Evolutionary conservation across 1,284 basidiomycete genomes (phyloP).

Genomic region (Trametes polyzona): DNA sequence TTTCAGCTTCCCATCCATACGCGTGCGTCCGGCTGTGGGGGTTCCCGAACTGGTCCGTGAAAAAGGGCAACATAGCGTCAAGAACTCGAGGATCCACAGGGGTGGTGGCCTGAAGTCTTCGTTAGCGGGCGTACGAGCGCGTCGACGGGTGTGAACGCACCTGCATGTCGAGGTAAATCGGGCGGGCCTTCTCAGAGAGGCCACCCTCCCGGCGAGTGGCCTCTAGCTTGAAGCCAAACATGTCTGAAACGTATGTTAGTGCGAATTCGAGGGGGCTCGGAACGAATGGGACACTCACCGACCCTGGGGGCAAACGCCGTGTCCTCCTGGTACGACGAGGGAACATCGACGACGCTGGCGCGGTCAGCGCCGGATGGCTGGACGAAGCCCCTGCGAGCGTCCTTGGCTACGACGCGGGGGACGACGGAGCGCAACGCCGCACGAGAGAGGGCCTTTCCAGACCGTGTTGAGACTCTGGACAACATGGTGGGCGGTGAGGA

Average conservation of each 20-base stretch:
- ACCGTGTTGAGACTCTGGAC: slow-evolving; percentile 53
- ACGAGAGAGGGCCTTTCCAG: slow-evolving; percentile 47
- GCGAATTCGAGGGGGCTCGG: not conserved
- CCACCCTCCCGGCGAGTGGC: slow-evolving; percentile 67
- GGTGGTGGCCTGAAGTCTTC: slow-evolving; percentile 81
- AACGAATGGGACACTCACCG: slow-evolving; percentile 56
- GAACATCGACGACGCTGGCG: slow-evolving; percentile 79
- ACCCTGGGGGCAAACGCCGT: slow-evolving; percentile 72
- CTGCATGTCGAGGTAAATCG: slow-evolving; percentile 97
- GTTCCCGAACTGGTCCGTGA: slow-evolving; percentile 98
- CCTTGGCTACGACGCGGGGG: slow-evolving; percentile 20
- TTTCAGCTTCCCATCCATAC: slow-evolving; percentile 99
- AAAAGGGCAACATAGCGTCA: slow-evolving; percentile 95
- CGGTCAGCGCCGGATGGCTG: slow-evolving; percentile 80
- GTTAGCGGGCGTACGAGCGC: not conserved
- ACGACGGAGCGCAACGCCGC: slow-evolving; percentile 30
- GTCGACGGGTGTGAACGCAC: slow-evolving; percentile 42
- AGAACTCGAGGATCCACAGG: slow-evolving; percentile 97
- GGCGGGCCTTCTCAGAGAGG: slow-evolving; percentile 69
- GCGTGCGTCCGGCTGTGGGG: slow-evolving; percentile 98
- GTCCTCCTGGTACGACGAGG: slow-evolving; percentile 72
- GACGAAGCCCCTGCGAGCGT: slow-evolving; percentile 55
- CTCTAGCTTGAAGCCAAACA: slow-evolving; percentile 89
- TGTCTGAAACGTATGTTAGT: slow-evolving; percentile 52
- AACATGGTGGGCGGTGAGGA: slow-evolving; percentile 50